Conservation (phyloP, 192 early-diverging fungal genomes). For the Dispira parvispora region DNA sequence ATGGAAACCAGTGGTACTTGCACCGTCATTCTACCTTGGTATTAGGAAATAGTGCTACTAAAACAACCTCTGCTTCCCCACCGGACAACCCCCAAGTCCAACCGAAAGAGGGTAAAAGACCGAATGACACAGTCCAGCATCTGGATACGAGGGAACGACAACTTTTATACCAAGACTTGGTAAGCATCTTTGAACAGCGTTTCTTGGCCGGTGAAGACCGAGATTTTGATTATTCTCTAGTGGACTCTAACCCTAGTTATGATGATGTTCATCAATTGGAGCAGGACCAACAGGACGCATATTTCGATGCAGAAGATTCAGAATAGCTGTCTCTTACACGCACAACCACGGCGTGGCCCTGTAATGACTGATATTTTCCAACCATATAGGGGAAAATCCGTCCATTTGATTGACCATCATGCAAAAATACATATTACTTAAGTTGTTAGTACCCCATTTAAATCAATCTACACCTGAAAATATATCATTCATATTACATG, state of each 20-base stretch:
- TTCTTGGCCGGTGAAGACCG: slow-evolving; percentile 10
- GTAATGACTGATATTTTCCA: too few species aligned
- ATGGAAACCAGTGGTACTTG: too few species aligned
- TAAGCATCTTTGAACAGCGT: not conserved
- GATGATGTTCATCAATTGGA: not conserved
- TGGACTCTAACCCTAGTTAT: slow-evolving; percentile 5
- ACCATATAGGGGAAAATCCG: too few species aligned
- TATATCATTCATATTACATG: too few species aligned
- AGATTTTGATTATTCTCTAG: slow-evolving; percentile 7
- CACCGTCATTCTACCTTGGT: too few species aligned
- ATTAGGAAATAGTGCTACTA: too few species aligned
- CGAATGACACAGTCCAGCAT: not conserved
- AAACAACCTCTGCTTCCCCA: too few species aligned
- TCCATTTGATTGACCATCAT: too few species aligned
- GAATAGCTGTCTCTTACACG: not conserved
- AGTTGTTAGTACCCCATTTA: too few species aligned
- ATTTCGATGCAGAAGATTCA: slow-evolving; percentile 11
- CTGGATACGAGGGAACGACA: not conserved
- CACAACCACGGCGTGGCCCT: too few species aligned
- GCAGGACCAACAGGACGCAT: not conserved
- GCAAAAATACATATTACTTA: too few species aligned
- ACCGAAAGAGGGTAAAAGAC: not conserved
- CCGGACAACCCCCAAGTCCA: not conserved
- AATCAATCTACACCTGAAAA: too few species aligned
- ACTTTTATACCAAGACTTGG: not conserved